phyloP scores from a whole-genome alignment of 805 yeast genomes.

The Hanseniaspora pseudoguilliermondii region DNA sequence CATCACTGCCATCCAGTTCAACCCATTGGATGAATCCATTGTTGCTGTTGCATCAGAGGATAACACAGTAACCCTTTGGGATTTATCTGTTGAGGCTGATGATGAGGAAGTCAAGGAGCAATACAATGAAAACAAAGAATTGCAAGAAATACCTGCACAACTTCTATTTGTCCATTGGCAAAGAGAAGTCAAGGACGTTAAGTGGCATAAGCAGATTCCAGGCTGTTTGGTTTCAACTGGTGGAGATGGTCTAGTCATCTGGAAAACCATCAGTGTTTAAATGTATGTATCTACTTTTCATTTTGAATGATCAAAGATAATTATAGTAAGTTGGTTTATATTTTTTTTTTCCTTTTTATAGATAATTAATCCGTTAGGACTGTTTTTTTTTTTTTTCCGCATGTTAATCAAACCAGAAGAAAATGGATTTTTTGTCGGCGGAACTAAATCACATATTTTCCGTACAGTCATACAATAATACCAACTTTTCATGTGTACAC shows the following conservation, averaged over 20 bases:
- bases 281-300: neutral
- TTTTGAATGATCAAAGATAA: too few relatives aligned
- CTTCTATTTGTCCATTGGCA: constrained; percentile 96
- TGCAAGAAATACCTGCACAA: constrained; percentile 89
- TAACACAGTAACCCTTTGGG: constrained; percentile 95
- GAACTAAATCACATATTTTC: too few relatives aligned
- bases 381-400: neutral
- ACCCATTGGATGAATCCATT: constrained; percentile 89
- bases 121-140: constrained; percentile 59
- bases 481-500: too few relatives aligned
- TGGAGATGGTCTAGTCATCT: constrained; percentile 81
- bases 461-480: too few relatives aligned
- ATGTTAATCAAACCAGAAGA: neutral
- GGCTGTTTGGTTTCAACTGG: constrained; percentile 93
- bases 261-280: constrained; percentile 93
- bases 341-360: neutral
- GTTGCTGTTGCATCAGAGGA: constrained; percentile 94
- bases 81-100: constrained; percentile 95
- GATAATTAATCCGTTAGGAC: too few relatives aligned
- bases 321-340: too few relatives aligned
- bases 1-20: constrained; percentile 83
- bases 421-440: too few relatives aligned
- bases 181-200: constrained; percentile 89
- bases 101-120: constrained; percentile 91
- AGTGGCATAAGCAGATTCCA: constrained; percentile 96